phyloP scores from a whole-genome alignment of 2,329 filamentous ascomycete genomes.

The Colletotrichum abscissum region DNA sequence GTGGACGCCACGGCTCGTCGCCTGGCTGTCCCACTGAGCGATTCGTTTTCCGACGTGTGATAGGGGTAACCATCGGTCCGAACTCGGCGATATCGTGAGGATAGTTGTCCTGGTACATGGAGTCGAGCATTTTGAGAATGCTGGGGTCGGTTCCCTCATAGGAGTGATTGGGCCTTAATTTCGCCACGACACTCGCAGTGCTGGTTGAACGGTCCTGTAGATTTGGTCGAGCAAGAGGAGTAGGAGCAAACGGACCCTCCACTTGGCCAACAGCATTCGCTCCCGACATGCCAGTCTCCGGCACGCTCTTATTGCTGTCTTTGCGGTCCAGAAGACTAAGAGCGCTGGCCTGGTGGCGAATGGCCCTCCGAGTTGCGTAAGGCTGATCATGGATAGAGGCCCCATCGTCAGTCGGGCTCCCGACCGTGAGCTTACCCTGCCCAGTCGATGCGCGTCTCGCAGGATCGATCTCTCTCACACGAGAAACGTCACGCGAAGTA shows the following conservation, averaged over 20 bases:
- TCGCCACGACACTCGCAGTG: slow-evolving; percentile 39
- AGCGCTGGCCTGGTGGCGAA: slow-evolving; percentile 70
- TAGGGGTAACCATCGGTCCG: slow-evolving; percentile 82
- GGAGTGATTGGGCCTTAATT: slow-evolving; percentile 69
- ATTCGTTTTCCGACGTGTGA: slow-evolving; percentile 64
- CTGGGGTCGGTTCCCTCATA: slow-evolving; percentile 84
- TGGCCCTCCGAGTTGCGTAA: slow-evolving; percentile 55
- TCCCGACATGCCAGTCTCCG: slow-evolving; percentile 70
- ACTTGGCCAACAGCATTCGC: slow-evolving; percentile 70
- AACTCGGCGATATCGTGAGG: slow-evolving; percentile 76
- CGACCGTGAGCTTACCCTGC: slow-evolving; percentile 40
- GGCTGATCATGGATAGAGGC: slow-evolving; percentile 52
- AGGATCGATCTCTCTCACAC: slow-evolving; percentile 50
- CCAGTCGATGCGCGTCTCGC: slow-evolving; percentile 48
- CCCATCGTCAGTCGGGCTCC: slow-evolving; percentile 47
- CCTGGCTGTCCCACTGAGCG: slow-evolving; percentile 62
- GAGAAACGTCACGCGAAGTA: slow-evolving; percentile 41
- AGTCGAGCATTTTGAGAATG: slow-evolving; percentile 79
- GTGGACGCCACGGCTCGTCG: slow-evolving; percentile 81
- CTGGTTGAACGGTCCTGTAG: slow-evolving; percentile 41
- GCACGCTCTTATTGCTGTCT: slow-evolving; percentile 67
- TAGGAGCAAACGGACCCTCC: slow-evolving; percentile 64
- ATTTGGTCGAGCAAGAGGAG: slow-evolving; percentile 45
- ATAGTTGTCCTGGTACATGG: slow-evolving; percentile 82
- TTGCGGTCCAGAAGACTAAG: slow-evolving; percentile 69